These are phyloP conservation scores for Colletotrichum chlorophyti DNA, from an alignment of 2,329 filamentous ascomycete genomes.

Conservation along the genomic window DNA sequence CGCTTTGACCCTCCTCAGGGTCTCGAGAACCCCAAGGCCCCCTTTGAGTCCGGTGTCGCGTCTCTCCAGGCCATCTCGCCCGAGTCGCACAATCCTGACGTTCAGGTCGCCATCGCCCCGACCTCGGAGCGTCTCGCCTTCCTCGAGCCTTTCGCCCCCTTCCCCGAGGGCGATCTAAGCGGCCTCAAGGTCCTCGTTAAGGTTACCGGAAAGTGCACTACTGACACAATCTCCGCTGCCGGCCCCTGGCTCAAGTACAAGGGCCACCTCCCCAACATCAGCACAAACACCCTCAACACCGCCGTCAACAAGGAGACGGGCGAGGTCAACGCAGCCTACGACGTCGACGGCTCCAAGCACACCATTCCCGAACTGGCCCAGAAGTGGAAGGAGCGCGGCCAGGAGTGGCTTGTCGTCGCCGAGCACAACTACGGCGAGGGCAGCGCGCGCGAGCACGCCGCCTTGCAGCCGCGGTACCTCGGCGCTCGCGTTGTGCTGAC, in stretches of 20 bases:
- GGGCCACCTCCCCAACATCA: slow-evolving; percentile 97
- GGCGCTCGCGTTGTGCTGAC: slow-evolving; percentile 83
- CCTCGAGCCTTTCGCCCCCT: slow-evolving; percentile 87
- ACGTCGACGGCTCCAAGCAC: slow-evolving; percentile 75
- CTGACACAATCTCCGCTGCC: slow-evolving; percentile 96
- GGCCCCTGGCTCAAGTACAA: slow-evolving; percentile 99
- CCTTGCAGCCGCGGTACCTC: slow-evolving; percentile 88
- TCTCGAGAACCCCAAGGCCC: slow-evolving; percentile 63
- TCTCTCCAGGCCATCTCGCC: slow-evolving; percentile 78
- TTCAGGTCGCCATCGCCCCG: slow-evolving; percentile 80
- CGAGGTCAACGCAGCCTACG: slow-evolving; percentile 92
- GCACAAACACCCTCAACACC: slow-evolving; percentile 95
- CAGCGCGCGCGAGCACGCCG: slow-evolving; percentile 87
- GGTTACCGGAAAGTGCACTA: slow-evolving; percentile 97
- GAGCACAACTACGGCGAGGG: slow-evolving; percentile 98
- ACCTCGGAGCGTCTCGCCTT: slow-evolving; percentile 90
- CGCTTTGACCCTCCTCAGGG: slow-evolving; percentile 83
- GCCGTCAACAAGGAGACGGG: slow-evolving; percentile 91
- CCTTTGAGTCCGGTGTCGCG: slow-evolving; percentile 81
- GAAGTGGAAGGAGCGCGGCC: slow-evolving; percentile 78
- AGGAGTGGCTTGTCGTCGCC: slow-evolving; percentile 91
- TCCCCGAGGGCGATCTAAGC: slow-evolving; percentile 77
- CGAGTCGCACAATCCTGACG: slow-evolving; percentile 59
- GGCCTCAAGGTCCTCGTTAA: slow-evolving; percentile 91
- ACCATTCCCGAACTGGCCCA: slow-evolving; percentile 88